phyloP scores from a whole-genome alignment of 2,329 filamentous ascomycete genomes.

The Colletotrichum eleusines region DNA sequence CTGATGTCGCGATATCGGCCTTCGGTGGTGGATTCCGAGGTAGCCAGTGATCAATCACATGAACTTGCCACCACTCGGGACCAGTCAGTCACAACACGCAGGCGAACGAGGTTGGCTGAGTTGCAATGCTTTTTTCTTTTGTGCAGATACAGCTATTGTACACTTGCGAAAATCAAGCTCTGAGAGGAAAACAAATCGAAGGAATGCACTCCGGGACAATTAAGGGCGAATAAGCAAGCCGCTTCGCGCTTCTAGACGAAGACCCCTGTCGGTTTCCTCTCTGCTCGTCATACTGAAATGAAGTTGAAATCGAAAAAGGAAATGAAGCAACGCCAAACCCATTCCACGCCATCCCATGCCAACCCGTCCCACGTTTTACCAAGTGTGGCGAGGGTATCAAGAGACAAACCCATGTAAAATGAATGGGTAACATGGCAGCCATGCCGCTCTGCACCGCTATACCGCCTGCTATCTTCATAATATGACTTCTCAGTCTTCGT shows the following conservation, averaged over 20 bases:
- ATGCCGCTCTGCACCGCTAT: conserved; percentile 39
- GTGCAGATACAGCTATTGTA: conserved; percentile 32
- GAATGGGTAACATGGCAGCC: conserved; percentile 37
- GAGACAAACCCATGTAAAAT: conserved; percentile 34
- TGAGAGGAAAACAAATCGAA: conserved; percentile 1
- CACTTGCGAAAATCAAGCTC: not conserved
- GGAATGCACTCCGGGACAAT: not conserved
- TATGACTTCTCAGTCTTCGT: conserved; percentile 31
- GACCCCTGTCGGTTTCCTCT: not conserved
- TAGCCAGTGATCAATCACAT: conserved; percentile 7
- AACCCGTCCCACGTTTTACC: conserved; percentile 3
- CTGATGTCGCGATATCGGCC: conserved; percentile 20
- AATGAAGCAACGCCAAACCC: conserved; percentile 39
- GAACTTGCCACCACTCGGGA: not conserved
- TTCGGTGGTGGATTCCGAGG: conserved; percentile 3
- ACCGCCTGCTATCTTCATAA: conserved; percentile 42
- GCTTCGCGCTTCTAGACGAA: not conserved
- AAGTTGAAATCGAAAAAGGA: conserved; percentile 18
- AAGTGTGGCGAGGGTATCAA: conserved; percentile 18
- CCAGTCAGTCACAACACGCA: not conserved
- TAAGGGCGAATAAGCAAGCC: not conserved
- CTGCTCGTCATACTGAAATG: not conserved
- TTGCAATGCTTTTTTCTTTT: conserved; percentile 20
- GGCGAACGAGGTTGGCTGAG: too few species aligned
- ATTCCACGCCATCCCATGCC: conserved; percentile 37